A percentile compares a stretch with the other conserved stretches of the same genome.
Conservation (phyloP, 352 stramenopile species). For the Phytophthora lateralis region DNA sequence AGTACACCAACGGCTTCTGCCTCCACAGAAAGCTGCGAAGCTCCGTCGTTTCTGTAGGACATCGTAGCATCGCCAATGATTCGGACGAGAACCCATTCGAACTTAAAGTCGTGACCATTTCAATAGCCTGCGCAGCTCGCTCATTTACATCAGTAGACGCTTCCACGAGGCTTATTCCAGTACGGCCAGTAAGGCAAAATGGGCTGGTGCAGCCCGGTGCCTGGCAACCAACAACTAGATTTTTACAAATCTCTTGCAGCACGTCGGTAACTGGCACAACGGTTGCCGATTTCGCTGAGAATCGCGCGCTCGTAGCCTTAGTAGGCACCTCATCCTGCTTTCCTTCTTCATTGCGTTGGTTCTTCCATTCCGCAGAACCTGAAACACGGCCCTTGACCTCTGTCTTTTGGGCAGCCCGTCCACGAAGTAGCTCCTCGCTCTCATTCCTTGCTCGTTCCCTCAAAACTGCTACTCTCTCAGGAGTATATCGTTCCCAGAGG, state of each 20-base stretch:
- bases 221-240: conserved; percentile 53
- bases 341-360: conserved; percentile 68
- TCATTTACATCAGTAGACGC: conserved; percentile 42
- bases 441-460: conserved; percentile 43
- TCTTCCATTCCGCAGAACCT: conserved; percentile 82
- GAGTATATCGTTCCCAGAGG: conserved; percentile 34
- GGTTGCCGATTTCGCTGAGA: conserved; percentile 1
- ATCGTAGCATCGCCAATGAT: conserved; percentile 50
- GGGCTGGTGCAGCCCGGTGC: conserved; percentile 43
- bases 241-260: conserved; percentile 53
- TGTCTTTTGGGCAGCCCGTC: conserved; percentile 36
- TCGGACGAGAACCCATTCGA: conserved; percentile 38
- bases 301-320: neutral
- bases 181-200: conserved; percentile 44
- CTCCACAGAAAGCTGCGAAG: conserved; percentile 55
- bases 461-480: conserved; percentile 45
- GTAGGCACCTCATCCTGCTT: conserved; percentile 16
- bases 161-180: neutral
- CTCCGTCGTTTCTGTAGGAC: conserved; percentile 26
- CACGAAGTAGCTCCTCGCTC: conserved; percentile 47
- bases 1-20: conserved; percentile 48
- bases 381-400: conserved; percentile 80
- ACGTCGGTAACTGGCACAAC: conserved; percentile 29
- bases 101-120: conserved; percentile 47
- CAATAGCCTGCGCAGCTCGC: conserved; percentile 51